Evolutionary conservation across 768 basidiomycete genomes (phyloP).

Genomic region (Podaxis sp.): DNA sequence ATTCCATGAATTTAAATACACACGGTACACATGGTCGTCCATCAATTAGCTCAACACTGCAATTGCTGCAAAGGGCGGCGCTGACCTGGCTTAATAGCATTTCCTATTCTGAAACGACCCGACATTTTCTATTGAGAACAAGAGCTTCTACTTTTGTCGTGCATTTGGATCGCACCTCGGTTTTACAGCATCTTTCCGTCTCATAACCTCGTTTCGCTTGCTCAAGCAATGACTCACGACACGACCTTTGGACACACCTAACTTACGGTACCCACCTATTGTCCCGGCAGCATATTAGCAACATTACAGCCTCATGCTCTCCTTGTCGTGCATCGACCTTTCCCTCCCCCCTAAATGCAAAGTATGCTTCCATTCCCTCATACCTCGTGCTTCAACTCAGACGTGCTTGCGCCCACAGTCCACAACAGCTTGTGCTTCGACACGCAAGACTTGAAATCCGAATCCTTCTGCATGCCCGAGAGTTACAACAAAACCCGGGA

Average conservation of each 20-base stretch:
- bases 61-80: neutral
- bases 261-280: neutral
- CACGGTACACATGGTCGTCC: neutral
- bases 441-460: neutral
- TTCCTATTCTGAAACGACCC: neutral
- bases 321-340: slow-evolving; percentile 2
- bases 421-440: neutral
- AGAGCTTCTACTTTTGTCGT: neutral
- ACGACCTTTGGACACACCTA: neutral
- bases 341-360: neutral
- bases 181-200: slow-evolving; percentile 6
- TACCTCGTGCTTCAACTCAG: neutral
- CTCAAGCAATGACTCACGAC: slow-evolving; percentile 1
- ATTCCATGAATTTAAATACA: neutral
- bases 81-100: slow-evolving; percentile 4
- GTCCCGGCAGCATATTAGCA: slow-evolving; percentile 6
- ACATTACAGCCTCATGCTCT: neutral
- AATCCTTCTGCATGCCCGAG: neutral
- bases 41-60: slow-evolving; percentile 5
- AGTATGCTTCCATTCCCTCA: slow-evolving; percentile 1
- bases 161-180: neutral
- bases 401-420: neutral
- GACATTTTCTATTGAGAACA: neutral
- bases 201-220: neutral
- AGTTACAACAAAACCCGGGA: neutral